phyloP scores from a whole-genome alignment of 1,139 yeast genomes.

The Lizanozyma gosingica region DNA sequence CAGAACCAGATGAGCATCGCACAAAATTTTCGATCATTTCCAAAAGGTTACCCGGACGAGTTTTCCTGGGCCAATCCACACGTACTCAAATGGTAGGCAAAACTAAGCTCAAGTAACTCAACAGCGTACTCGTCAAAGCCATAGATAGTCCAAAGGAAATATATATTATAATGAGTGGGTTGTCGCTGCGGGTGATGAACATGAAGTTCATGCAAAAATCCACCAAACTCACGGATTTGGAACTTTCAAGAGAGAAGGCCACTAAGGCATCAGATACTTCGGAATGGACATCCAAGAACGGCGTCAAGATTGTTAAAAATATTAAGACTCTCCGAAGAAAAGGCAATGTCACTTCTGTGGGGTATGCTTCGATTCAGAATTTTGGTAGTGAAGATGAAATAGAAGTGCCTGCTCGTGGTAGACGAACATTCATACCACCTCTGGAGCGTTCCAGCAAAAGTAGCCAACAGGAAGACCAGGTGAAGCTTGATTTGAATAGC shows the following conservation, averaged over 20 bases:
- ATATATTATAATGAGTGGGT: conserved; percentile 24
- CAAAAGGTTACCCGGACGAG: no score
- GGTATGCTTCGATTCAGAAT: neutral
- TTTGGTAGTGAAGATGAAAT: neutral
- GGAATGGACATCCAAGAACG: conserved; percentile 1
- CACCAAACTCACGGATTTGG: neutral
- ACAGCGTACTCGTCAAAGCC: no score
- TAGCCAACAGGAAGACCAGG: neutral
- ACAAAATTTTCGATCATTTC: neutral
- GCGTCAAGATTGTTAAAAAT: neutral
- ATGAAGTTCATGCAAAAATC: conserved; percentile 53
- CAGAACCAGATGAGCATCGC: neutral
- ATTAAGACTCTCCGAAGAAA: neutral
- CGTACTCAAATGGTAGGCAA: no score
- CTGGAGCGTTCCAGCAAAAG: neutral
- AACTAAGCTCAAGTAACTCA: no score
- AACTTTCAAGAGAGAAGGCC: neutral
- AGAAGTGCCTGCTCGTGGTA: neutral
- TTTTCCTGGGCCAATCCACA: no score
- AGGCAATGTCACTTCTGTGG: neutral
- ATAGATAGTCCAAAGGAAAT: conserved; percentile 1
- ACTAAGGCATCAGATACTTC: neutral
- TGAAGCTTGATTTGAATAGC: neutral
- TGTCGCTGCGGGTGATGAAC: conserved; percentile 61
- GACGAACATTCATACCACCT: neutral